Conservation (phyloP, 129 eudicot species). For the Arctium minus region DNA sequence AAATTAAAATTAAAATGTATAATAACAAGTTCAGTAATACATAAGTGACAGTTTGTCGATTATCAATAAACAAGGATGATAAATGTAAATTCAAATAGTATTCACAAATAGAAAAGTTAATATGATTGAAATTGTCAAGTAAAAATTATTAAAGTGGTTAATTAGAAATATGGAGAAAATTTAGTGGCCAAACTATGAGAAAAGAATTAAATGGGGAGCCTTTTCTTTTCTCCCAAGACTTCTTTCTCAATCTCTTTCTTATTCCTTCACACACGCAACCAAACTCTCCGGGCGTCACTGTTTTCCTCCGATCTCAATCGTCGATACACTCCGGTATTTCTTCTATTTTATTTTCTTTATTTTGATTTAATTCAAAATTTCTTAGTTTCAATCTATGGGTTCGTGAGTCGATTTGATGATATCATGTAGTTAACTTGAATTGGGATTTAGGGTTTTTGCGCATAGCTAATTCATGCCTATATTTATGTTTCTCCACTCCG, state of each 20-base stretch:
- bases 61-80: too few relatives aligned
- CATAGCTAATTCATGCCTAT: neutral
- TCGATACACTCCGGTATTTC: slow-evolving; percentile 14
- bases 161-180: neutral
- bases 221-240: slow-evolving; percentile 33
- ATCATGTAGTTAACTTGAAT: slow-evolving; percentile 15
- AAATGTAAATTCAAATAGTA: too few relatives aligned
- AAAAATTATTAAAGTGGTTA: neutral
- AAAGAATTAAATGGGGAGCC: neutral
- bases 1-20: too few relatives aligned
- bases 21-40: too few relatives aligned
- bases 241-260: slow-evolving; percentile 12
- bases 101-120: neutral
- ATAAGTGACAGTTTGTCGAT: too few relatives aligned
- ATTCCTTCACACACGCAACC: slow-evolving; percentile 15
- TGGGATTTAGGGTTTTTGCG: slow-evolving; percentile 12
- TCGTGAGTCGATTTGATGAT: slow-evolving; percentile 3
- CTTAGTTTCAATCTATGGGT: neutral
- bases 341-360: neutral
- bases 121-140: neutral
- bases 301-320: slow-evolving; percentile 13
- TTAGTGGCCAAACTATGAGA: slow-evolving; percentile 14
- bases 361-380: neutral
- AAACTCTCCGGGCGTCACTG: slow-evolving; percentile 26
- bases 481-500: neutral